Conservation (phyloP, 495 filamentous ascomycete genomes). For the Annulohypoxylon moriforme region DNA sequence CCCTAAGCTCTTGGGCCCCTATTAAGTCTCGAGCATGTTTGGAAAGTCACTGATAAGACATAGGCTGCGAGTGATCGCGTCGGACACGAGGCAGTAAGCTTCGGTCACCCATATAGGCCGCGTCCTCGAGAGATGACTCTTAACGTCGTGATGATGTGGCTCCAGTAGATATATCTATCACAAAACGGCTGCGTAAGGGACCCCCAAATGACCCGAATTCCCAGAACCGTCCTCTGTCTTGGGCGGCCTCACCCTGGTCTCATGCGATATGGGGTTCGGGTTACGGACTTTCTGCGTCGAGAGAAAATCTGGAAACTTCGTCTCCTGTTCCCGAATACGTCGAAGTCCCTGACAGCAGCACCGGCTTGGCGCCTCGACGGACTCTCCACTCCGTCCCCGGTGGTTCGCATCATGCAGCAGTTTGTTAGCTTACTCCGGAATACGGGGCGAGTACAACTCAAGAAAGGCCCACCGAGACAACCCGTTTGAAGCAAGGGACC, state of each 20-base stretch:
- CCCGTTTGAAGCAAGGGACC: background rate
- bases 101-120: conserved; percentile 7
- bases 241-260: background rate
- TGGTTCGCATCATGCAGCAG: conserved; percentile 9
- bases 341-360: background rate
- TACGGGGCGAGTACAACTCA: background rate
- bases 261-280: background rate
- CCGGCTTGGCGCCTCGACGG: background rate
- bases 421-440: background rate
- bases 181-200: conserved; percentile 3
- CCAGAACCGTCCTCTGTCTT: background rate
- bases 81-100: conserved; percentile 18
- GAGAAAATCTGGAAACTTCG: background rate
- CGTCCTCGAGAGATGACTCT: background rate
- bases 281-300: background rate
- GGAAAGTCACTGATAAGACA: background rate
- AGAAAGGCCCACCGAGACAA: background rate
- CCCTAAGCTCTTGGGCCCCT: background rate
- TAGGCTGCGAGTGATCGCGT: conserved; percentile 11
- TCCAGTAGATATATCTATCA: conserved; percentile 17
- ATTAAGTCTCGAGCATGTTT: background rate
- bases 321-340: background rate
- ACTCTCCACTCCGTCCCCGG: conserved; percentile 7
- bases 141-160: conserved; percentile 16
- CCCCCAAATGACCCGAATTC: background rate